Base-by-base conservation (phyloP, 495 filamentous ascomycete species). In the Pseudevernia furfuracea region DNA sequence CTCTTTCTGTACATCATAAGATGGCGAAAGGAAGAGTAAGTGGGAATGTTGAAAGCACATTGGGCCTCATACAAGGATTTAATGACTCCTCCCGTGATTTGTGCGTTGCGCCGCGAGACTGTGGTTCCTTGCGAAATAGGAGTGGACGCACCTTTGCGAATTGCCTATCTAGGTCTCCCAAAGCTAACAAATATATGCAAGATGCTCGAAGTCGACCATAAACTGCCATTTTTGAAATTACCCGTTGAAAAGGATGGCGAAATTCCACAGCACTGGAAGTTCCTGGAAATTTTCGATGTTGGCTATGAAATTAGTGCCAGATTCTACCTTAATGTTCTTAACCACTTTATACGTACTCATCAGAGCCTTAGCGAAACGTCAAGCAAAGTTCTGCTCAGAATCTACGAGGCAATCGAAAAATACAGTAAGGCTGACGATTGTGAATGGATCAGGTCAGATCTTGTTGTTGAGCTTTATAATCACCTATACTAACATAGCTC, bases 261-360 rank as follows among this genome's bases (percentile, higher is more conserved):
- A 4, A 9, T 17, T 9, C 14, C 19, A 28, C 3, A 3, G 9
- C 36, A 64, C 12, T 64, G 62, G 62, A 52, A 43, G 9, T 64
- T 64, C 21, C 15, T 64, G 9, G 37, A 64, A 39, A 30, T 14
- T 9, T 38, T 64, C 14, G 25, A 34, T 2, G 62, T 64, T 30
- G 34, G 37, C 15, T 21, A 34, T 19, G 19, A 48, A 17, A 28
- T 21, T 21, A 34, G 59, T 36, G 17, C 44, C 23, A 38, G 34
- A 14, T 64, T 64, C 28, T 64, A 62, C 19, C 41, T 49, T 4
- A 14, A 55, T 7, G n/a, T 41, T 4, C 52, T 62, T 23, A n/a
- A 59, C 46, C 68, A 71, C 46, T 65, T 76, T n/a, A 63, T 69
- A 60, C 9, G 21, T 46, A 46, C 52, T 37, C n/a, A 41, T 57